These are phyloP conservation scores for Chenopodium suecicum DNA, from an alignment of 148 eudicot genomes.

Conservation along the genomic window DNA sequence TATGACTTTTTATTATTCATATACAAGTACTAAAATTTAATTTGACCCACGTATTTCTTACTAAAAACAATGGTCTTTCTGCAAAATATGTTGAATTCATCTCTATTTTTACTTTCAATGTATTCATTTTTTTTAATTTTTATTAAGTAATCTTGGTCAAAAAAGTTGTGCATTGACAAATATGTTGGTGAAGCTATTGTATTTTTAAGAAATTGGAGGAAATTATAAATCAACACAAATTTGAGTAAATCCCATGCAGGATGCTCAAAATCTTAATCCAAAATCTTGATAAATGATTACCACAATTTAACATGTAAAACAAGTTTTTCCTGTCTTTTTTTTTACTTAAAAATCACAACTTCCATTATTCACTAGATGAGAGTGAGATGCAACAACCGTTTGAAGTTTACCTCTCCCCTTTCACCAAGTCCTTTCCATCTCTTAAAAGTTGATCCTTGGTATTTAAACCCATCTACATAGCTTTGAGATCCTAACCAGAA, in stretches of 20 bases:
- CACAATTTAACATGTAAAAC: not conserved
- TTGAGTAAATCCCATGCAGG: not conserved
- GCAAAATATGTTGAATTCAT: too few species aligned
- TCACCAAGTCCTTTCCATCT: constrained; percentile 42
- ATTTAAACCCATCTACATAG: constrained; percentile 12
- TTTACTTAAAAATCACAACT: not conserved
- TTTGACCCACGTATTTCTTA: too few species aligned
- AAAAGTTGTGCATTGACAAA: too few species aligned
- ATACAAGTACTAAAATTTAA: too few species aligned
- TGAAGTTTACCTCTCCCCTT: constrained; percentile 42
- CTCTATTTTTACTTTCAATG: too few species aligned
- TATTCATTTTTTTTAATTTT: too few species aligned
- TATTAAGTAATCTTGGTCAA: too few species aligned
- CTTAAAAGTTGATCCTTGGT: constrained; percentile 9
- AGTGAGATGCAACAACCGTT: constrained; percentile 30
- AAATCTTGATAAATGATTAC: not conserved
- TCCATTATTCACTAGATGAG: constrained; percentile 24
- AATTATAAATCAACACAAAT: too few species aligned
- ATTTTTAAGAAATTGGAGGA: too few species aligned
- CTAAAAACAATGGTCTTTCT: too few species aligned
- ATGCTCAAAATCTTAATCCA: not conserved
- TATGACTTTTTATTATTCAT: too few species aligned
- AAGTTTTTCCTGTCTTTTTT: not conserved
- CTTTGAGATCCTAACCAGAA: not conserved
- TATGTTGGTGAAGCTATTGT: too few species aligned